Percentiles rank a stretch among this genome's conserved stretches.
Conservation (phyloP, 164 flowering plant species). For the Macadamia integrifolia region DNA sequence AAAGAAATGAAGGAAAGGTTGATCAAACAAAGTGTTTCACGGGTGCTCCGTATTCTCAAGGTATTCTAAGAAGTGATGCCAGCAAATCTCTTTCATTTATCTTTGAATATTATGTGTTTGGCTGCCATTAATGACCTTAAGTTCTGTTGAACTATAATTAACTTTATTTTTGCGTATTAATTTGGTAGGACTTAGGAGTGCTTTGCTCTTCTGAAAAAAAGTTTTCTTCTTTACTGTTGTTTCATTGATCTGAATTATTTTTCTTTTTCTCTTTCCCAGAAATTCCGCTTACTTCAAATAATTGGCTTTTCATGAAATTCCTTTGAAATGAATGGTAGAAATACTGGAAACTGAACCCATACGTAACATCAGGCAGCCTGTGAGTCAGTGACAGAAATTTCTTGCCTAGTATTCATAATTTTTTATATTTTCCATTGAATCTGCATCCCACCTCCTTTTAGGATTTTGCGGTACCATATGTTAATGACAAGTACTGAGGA, state of each 20-base stretch:
- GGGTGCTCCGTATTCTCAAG: conserved; percentile 93
- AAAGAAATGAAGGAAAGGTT: conserved; percentile 79
- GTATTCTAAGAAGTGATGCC: conserved; percentile 30
- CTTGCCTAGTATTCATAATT: no score
- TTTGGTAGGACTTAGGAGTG: no score
- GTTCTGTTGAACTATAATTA: neutral
- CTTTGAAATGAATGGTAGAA: no score
- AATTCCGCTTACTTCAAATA: neutral
- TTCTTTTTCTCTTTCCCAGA: neutral
- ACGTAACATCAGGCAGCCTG: no score
- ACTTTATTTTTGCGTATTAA: no score
- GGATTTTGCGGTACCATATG: no score
- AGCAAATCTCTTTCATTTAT: neutral
- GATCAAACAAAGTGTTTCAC: conserved; percentile 78
- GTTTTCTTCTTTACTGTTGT: no score
- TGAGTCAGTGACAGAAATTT: no score
- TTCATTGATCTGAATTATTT: neutral
- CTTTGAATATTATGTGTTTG: neutral
- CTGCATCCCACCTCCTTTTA: neutral
- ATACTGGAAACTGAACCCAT: no score
- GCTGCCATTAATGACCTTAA: neutral
- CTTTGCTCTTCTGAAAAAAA: no score
- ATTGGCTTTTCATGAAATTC: no score
- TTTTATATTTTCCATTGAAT: neutral
- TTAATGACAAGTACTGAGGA: no score